These are phyloP conservation scores for Agaricus subrufescens DNA, from an alignment of 768 basidiomycete species.

Conservation along the genomic window DNA sequence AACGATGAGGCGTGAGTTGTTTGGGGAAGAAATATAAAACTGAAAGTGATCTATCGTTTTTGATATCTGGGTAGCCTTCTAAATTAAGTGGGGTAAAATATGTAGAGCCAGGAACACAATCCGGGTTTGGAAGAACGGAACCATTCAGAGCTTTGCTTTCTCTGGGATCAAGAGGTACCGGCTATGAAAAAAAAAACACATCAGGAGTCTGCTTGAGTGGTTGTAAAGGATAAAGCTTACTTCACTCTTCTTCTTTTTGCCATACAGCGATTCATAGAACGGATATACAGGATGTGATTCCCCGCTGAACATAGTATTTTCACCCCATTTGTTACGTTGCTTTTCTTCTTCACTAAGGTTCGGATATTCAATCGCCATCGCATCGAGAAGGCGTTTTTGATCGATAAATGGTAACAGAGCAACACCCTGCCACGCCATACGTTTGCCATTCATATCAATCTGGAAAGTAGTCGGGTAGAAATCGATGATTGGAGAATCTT, in stretches of 20 bases:
- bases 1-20: conserved; percentile 82
- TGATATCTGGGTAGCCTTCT: conserved; percentile 69
- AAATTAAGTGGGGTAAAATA: conserved; percentile 70
- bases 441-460: conserved; percentile 99
- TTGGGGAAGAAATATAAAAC: conserved; percentile 87
- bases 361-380: conserved; percentile 67
- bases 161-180: conserved; percentile 62
- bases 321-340: conserved; percentile 82
- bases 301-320: conserved; percentile 75
- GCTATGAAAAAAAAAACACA: conserved; percentile 39
- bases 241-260: conserved; percentile 77
- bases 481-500: conserved; percentile 89
- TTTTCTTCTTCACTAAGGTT: conserved; percentile 78
- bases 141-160: conserved; percentile 80
- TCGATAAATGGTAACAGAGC: conserved; percentile 97
- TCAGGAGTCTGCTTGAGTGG: conserved; percentile 10
- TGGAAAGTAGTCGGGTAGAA: conserved; percentile 92
- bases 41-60: conserved; percentile 83
- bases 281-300: conserved; percentile 86
- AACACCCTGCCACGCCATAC: conserved; percentile 99
- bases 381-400: conserved; percentile 71
- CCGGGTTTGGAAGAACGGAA: conserved; percentile 74
- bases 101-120: conserved; percentile 88
- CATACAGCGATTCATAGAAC: conserved; percentile 84
- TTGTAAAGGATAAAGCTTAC: conserved; percentile 35